A percentile compares a stretch with the other conserved stretches of the same genome.
Evolutionary conservation across 2,329 filamentous ascomycete species (phyloP).

Genomic region (Fusarium goolgardi): DNA sequence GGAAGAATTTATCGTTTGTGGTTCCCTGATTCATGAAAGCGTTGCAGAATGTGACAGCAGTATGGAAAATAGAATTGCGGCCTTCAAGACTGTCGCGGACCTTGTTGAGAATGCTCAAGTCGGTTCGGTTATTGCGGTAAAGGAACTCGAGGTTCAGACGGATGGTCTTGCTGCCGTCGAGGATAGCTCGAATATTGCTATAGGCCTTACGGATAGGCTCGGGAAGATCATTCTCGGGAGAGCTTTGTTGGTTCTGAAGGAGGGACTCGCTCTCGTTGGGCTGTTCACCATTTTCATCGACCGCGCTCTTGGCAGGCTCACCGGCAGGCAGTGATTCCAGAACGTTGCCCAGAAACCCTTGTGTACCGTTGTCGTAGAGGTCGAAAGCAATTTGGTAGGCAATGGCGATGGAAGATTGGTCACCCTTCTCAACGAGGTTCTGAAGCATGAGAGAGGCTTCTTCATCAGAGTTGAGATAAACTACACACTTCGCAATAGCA

Average conservation of each 20-base stretch:
- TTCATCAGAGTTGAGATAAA: slow-evolving; percentile 91
- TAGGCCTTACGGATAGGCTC: slow-evolving; percentile 68
- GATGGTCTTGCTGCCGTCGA: slow-evolving; percentile 93
- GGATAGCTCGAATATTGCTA: slow-evolving; percentile 72
- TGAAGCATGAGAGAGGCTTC: slow-evolving; percentile 89
- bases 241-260: slow-evolving; percentile 61
- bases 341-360: slow-evolving; percentile 94
- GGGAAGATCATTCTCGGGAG: slow-evolving; percentile 65
- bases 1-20: slow-evolving; percentile 98
- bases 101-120: slow-evolving; percentile 93
- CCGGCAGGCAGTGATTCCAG: slow-evolving; percentile 78
- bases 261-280: slow-evolving; percentile 62
- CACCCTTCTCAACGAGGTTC: slow-evolving; percentile 82
- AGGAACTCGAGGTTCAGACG: slow-evolving; percentile 96
- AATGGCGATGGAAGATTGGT: slow-evolving; percentile 81
- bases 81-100: slow-evolving; percentile 95
- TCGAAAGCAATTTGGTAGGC: slow-evolving; percentile 99
- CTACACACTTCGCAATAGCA: slow-evolving; percentile 96
- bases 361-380: slow-evolving; percentile 97
- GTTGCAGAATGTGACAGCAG: slow-evolving; percentile 95
- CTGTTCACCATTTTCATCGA: slow-evolving; percentile 58
- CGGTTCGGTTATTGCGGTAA: slow-evolving; percentile 93
- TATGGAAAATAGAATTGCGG: slow-evolving; percentile 98
- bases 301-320: slow-evolving; percentile 56
- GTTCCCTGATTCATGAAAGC: slow-evolving; percentile 99